Percentiles rank a stretch among this genome's conserved stretches.
phyloP scores from a whole-genome alignment of 495 filamentous ascomycete genomes.

The Penicillium verhagenii region DNA sequence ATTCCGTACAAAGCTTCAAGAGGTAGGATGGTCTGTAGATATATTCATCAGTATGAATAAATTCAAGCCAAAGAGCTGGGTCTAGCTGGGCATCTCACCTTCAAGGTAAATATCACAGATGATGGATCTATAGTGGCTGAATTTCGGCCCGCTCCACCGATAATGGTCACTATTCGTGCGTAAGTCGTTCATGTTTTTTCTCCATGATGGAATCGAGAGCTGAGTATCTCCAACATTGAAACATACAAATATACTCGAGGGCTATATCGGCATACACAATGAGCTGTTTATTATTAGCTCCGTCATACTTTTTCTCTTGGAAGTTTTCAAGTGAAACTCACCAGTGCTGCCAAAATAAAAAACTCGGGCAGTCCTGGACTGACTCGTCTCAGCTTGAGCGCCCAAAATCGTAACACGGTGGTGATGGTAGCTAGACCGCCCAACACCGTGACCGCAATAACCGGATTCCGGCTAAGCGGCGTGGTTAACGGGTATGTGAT shows the following conservation, averaged over 20 bases:
- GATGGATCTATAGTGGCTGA: not conserved
- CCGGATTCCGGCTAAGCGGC: not conserved
- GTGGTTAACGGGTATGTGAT: not conserved
- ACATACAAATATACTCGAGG: not conserved
- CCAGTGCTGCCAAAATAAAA: not conserved
- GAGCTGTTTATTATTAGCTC: not conserved
- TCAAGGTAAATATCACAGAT: not conserved
- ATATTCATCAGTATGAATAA: not conserved
- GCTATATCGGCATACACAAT: not conserved
- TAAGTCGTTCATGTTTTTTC: not conserved
- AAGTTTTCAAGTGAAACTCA: not conserved
- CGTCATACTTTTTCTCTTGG: not conserved
- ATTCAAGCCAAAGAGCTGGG: not conserved
- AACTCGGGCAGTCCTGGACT: not conserved
- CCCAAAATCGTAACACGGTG: not conserved
- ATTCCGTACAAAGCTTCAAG: slow-evolving; percentile 11
- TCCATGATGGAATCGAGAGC: not conserved
- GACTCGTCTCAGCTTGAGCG: not conserved
- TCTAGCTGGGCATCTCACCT: not conserved
- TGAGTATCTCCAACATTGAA: not conserved
- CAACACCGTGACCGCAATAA: not conserved
- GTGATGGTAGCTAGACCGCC: not conserved
- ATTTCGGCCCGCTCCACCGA: not conserved
- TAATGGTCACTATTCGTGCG: not conserved
- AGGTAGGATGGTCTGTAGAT: not conserved